phyloP scores from a whole-genome alignment of 345 rosid species.

The Bruguiera gymnorhiza region DNA sequence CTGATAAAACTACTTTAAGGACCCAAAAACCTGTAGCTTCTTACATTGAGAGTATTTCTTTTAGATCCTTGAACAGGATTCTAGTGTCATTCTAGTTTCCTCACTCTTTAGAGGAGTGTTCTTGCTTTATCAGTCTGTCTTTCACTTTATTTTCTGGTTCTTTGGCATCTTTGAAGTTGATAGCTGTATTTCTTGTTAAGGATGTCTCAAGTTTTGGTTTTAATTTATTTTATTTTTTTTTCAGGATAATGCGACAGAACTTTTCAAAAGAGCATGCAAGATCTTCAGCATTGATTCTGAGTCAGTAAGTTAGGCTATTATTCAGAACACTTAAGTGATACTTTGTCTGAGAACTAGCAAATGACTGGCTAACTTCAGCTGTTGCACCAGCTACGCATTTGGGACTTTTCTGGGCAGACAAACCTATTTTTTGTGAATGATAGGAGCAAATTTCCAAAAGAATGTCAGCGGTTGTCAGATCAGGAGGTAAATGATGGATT shows the following conservation, averaged over 20 bases:
- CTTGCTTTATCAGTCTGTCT: slow-evolving; percentile 2
- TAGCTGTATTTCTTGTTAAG: neutral
- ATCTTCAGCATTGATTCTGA: slow-evolving; percentile 80
- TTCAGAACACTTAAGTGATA: slow-evolving; percentile 4
- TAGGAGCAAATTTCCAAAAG: slow-evolving; percentile 46
- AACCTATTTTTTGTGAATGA: slow-evolving; percentile 53
- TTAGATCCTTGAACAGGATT: neutral
- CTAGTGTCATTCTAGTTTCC: neutral
- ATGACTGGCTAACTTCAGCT: slow-evolving; percentile 26
- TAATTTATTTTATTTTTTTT: slow-evolving; percentile 11
- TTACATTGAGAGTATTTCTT: neutral
- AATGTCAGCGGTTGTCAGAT: slow-evolving; percentile 60
- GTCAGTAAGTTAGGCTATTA: slow-evolving; percentile 47
- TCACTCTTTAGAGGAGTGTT: neutral
- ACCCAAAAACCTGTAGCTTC: neutral
- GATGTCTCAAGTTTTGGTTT: slow-evolving; percentile 8
- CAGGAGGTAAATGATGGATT: slow-evolving; percentile 59
- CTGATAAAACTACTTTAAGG: neutral
- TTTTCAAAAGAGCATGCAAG: slow-evolving; percentile 93
- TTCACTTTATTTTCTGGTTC: neutral
- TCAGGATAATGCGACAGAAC: slow-evolving; percentile 83
- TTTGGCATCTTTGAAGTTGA: slow-evolving; percentile 9
- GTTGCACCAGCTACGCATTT: slow-evolving; percentile 65
- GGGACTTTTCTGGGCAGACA: slow-evolving; percentile 94
- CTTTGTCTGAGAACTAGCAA: slow-evolving; percentile 11